These are phyloP conservation scores for Pseudisothecium myosuroides DNA, from an alignment of 225 moss, liverwort and hornwort genomes.

Conservation along the genomic window DNA sequence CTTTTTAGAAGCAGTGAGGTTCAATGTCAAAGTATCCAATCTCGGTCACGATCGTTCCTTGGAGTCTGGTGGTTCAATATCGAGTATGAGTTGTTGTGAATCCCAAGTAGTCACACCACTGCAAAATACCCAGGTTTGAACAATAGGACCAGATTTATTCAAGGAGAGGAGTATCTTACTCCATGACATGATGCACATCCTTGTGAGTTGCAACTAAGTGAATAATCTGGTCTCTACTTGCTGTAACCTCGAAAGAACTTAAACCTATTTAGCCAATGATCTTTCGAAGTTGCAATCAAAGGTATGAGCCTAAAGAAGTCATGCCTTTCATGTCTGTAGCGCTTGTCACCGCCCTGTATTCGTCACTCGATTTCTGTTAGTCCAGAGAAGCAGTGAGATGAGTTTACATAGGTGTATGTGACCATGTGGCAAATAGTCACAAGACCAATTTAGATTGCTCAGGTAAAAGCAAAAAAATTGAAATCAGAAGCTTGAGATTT, in stretches of 20 bases:
- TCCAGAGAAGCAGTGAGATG: not conserved
- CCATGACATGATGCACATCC: not conserved
- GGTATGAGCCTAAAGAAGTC: not conserved
- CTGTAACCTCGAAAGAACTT: not conserved
- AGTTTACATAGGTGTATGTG: not conserved
- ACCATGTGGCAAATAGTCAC: not conserved
- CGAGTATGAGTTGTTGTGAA: not conserved
- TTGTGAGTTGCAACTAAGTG: not conserved
- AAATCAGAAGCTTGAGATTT: not conserved
- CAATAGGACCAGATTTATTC: not conserved
- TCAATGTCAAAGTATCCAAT: not conserved
- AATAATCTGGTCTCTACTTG: not conserved
- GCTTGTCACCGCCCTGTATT: not conserved
- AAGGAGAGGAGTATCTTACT: not conserved
- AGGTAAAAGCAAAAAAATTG: too few relatives aligned
- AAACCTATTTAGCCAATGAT: not conserved
- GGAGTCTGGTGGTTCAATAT: not conserved
- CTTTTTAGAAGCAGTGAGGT: not conserved
- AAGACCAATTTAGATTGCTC: not conserved
- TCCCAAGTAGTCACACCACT: not conserved
- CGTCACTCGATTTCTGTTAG: not conserved
- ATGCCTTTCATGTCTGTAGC: not conserved
- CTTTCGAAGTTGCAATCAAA: not conserved
- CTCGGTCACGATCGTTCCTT: not conserved
- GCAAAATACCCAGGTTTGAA: not conserved